Evolutionary conservation across 2,329 filamentous ascomycete species (phyloP).

Genomic region (Magnaporthiopsis poae): DNA sequence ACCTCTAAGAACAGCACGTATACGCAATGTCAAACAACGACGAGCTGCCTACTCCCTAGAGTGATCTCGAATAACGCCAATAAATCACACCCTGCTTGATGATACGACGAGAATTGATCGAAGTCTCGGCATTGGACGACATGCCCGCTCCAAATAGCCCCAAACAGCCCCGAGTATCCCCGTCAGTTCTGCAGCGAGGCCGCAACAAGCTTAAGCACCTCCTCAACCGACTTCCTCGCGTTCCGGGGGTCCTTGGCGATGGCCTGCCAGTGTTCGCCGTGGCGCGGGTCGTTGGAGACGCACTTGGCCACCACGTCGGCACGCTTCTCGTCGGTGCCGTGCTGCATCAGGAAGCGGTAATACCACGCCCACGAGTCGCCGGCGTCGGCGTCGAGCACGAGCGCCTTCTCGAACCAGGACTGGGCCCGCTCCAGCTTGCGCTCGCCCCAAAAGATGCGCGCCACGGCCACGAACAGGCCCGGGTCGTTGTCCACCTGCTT

Average conservation of each 20-base stretch:
- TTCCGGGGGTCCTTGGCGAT: conserved; percentile 80
- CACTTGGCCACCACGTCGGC: conserved; percentile 75
- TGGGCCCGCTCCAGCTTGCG: conserved; percentile 85
- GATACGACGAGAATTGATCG: not conserved
- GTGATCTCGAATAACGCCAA: not conserved
- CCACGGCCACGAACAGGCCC: conserved; percentile 78
- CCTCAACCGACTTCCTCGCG: conserved; percentile 63
- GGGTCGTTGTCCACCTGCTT: conserved; percentile 94
- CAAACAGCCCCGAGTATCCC: too few species aligned
- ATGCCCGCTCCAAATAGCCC: not conserved
- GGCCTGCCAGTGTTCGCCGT: conserved; percentile 85
- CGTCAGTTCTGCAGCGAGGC: conserved; percentile 22
- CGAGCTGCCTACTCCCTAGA: not conserved
- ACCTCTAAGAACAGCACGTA: not conserved
- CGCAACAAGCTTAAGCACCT: conserved; percentile 72
- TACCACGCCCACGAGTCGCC: conserved; percentile 99
- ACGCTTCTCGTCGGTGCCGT: conserved; percentile 89
- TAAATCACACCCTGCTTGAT: not conserved
- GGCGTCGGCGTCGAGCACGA: conserved; percentile 73
- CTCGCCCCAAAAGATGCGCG: conserved; percentile 92
- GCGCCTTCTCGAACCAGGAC: conserved; percentile 94
- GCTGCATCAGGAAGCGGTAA: conserved; percentile 81
- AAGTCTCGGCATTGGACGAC: not conserved
- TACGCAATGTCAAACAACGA: not conserved
- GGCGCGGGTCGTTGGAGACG: conserved; percentile 71